Base-by-base conservation (phyloP, 2,329 filamentous ascomycete genomes). In the Xylariaceae sp. region DNA sequence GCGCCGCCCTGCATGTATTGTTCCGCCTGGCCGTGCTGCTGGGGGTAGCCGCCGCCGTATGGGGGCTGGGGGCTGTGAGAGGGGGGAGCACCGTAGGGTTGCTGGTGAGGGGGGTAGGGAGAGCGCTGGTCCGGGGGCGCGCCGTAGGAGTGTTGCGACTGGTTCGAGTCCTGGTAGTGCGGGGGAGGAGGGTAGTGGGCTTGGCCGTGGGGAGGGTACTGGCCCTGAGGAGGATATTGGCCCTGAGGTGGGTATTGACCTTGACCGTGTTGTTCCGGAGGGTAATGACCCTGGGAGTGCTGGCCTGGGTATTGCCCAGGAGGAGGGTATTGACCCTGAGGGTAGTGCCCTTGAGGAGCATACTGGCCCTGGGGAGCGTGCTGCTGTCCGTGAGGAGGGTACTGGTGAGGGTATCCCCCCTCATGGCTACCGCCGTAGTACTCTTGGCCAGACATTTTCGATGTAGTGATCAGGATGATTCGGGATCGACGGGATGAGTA, bases 401-500 rank as follows among this genome's bases (percentile, higher is more conserved):
- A 58, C 35, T 66, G 62, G 18, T 44, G 60, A 4, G 57, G 57
- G 5, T 62, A 60, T 34, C 50, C 34, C 15, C 51, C 47, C 17
- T 55, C 51, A 13, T 44, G 62, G 47, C 60, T 54, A 39, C 63
- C 57, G 55, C 63, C 56, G 57, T 68, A 69, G 58, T 70, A 70
- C 8, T 62, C 64, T 57, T 69, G 65, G 44, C 60, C 61, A 3
- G 68, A 70, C 68, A 70, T 70, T 8, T 17, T 60, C 53, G 44
- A 42, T 13, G 23, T 30, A 30, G 23, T 30, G n/a, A 17, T 51
- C 4, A 23, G 48, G 11, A 42, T 42, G 37, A 30, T 39, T 44
- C 30, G 17, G 35, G n/a, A 42, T 45, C 30, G 10, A 51, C 34
- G 11, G 13, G 49, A 35, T 35, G 11, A 15, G 11, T 30, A 30